Conservation (phyloP, 2,329 filamentous ascomycete genomes). For the Microdochium paspali region DNA sequence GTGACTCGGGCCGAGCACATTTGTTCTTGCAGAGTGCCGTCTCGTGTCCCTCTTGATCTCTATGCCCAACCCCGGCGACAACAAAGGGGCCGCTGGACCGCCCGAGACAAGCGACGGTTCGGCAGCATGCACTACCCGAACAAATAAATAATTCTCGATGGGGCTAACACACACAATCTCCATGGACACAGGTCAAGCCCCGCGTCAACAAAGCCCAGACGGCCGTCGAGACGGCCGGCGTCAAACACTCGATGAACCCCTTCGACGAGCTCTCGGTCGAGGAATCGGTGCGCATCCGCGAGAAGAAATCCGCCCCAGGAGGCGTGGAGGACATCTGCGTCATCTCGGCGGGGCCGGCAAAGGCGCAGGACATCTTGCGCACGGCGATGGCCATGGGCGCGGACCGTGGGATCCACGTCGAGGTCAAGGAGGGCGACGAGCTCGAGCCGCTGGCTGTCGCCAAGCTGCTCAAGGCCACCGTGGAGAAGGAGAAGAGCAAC, state of each 20-base stretch:
- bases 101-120: too few relatives aligned
- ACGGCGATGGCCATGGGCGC: slow-evolving; percentile 99
- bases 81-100: too few relatives aligned
- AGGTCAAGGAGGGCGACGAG: slow-evolving; percentile 63
- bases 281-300: slow-evolving; percentile 89
- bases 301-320: slow-evolving; percentile 62
- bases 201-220: slow-evolving; percentile 67
- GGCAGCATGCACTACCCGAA: not conserved
- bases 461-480: slow-evolving; percentile 75
- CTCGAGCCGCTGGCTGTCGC: slow-evolving; percentile 88
- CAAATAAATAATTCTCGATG: not conserved
- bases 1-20: slow-evolving; percentile 3
- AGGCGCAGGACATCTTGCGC: slow-evolving; percentile 79
- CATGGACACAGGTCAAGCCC: slow-evolving; percentile 48
- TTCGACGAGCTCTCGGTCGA: slow-evolving; percentile 98
- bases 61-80: too few relatives aligned
- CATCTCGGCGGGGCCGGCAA: slow-evolving; percentile 79
- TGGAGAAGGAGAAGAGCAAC: slow-evolving; percentile 78
- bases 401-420: slow-evolving; percentile 83
- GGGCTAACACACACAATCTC: not conserved
- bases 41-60: too few relatives aligned
- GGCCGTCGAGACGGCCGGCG: slow-evolving; percentile 81
- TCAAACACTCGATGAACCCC: slow-evolving; percentile 98
- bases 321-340: slow-evolving; percentile 88
- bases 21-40: too few relatives aligned